Percentiles rank a stretch among this genome's conserved stretches.
Conservation (phyloP, 805 yeast species). For the Spathaspora girioi region DNA sequence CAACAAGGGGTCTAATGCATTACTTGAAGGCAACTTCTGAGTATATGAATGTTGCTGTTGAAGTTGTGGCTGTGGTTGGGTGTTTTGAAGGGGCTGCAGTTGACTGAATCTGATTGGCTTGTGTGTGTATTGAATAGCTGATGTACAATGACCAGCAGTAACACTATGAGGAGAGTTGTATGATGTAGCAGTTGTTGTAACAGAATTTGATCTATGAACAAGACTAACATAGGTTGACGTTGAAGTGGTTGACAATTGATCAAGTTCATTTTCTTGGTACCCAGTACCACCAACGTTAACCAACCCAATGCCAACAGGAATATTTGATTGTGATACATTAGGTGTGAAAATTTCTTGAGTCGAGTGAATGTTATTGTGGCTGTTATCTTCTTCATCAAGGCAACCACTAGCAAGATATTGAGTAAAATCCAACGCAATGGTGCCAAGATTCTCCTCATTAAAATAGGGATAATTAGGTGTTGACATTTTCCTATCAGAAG, state of each 20-base stretch:
- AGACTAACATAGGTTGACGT: neutral
- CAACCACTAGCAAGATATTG: conserved; percentile 2
- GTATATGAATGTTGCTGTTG: neutral
- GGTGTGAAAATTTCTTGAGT: neutral
- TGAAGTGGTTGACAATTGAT: conserved; percentile 1
- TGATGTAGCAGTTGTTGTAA: conserved; percentile 1
- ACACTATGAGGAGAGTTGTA: neutral
- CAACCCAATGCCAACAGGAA: neutral
- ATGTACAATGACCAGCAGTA: neutral
- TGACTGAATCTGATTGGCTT: neutral
- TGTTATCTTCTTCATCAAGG: neutral
- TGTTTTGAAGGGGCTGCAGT: neutral
- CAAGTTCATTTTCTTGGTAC: neutral
- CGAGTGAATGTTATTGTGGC: neutral
- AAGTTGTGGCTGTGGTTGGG: neutral
- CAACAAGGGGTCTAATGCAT: conserved; percentile 2
- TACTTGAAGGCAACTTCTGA: neutral
- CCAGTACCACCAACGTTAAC: neutral
- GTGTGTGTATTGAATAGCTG: neutral
- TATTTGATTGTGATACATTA: neutral
- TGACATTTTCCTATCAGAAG: neutral
- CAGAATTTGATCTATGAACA: conserved; percentile 1
- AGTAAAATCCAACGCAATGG: neutral
- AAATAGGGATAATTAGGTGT: neutral
- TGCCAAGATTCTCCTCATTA: neutral